phyloP scores from a whole-genome alignment of 257 asterid species.

The Nicotiana benthamiana region DNA sequence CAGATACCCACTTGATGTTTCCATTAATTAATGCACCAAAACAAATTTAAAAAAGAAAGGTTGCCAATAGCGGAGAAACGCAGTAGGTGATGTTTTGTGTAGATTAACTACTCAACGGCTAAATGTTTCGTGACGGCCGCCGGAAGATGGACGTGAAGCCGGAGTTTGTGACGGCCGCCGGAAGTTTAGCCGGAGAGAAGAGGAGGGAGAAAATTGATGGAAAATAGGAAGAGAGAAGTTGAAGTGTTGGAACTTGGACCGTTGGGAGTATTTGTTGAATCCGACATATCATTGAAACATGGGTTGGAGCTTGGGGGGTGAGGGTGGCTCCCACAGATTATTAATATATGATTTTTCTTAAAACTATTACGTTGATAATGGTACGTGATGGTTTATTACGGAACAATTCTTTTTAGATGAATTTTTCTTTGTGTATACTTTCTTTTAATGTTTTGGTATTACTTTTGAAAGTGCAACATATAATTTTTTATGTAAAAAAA shows the following conservation, averaged over 20 bases:
- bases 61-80: neutral
- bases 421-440: too few species aligned
- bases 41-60: neutral
- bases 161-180: neutral
- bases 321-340: neutral
- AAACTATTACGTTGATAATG: too few species aligned
- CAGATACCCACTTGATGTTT: constrained; percentile 3
- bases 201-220: neutral
- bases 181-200: neutral
- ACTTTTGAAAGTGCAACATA: too few species aligned
- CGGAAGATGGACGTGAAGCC: neutral
- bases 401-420: too few species aligned
- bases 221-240: neutral
- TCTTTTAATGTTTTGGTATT: too few species aligned
- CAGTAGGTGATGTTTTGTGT: neutral
- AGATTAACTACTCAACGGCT: neutral
- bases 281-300: neutral
- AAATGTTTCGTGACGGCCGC: neutral
- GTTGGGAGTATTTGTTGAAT: neutral
- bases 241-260: neutral
- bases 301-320: neutral
- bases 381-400: too few species aligned
- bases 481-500: too few species aligned
- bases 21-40: neutral
- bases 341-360: neutral